Evolutionary conservation across 2,329 filamentous ascomycete genomes (phyloP), one percentile per base, ranked within the genome.

Genomic region (Xylariaceae sp.): DNA sequence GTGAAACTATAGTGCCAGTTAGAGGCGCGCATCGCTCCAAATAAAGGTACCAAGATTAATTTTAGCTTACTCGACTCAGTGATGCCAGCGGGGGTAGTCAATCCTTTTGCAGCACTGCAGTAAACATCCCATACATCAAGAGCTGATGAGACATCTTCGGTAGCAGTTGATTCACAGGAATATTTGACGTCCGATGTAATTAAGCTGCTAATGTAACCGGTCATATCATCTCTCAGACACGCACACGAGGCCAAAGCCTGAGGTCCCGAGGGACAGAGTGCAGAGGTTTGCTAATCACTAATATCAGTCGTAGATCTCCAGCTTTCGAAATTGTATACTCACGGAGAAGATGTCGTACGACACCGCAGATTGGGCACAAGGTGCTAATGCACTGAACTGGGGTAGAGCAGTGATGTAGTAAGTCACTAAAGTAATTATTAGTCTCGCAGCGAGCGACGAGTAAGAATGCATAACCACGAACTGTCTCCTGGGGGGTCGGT

Each of bases 341-440:
- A 79, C 78, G 37, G 62, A 64, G 24, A 73, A 65, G 2, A 81
- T 63, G 3, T 69, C 77, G 36, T 72, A 69, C 2, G 75, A 74
- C 15, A 83, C 56, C 0, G 71, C 80, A 0, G 60, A 67, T 49
- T 75, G 70, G 1, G 78, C 80, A 48, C 80, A 83, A 0, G 67
- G 61, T 0, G 72, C 72, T 0, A 83, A 69, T 0, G 73, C 70
- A 35, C 69, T 73, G 55, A 70, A 83, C 51, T 77, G 67, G 0
- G 77, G 70, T 23, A 83, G 64, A 10, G 75, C 81, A 1, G 79
- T 81, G 51, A 83, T 77, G 53, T 81, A 79, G 61, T 82, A 84
- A 0, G 78, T 74, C 75, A 84, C 76, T 79, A 18, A 3, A 15
- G 23, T 7, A 39, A 50, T 20, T 51, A 27, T 54, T 27, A 45